A percentile compares a stretch with the other conserved stretches of the same genome.
phyloP scores from a whole-genome alignment of 2,329 filamentous ascomycete genomes.

The Fusarium pseudocircinatum region DNA sequence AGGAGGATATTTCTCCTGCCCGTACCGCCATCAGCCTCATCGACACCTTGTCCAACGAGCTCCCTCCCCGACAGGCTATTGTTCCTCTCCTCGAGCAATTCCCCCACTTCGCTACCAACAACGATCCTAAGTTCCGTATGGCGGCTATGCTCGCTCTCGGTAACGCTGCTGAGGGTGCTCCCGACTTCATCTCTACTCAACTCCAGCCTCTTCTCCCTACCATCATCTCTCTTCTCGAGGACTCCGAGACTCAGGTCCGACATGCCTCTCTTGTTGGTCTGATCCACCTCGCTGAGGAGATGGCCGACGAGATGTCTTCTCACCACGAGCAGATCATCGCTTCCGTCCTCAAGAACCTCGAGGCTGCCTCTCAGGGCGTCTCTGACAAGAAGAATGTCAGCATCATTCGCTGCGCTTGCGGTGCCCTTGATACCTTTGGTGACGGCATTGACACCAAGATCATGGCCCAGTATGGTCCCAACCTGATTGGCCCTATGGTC shows the following conservation, averaged over 20 bases:
- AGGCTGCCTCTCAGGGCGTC: constrained; percentile 76
- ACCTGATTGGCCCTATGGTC: constrained; percentile 86
- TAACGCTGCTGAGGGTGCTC: constrained; percentile 94
- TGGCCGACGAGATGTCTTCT: constrained; percentile 87
- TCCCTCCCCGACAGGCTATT: constrained; percentile 93
- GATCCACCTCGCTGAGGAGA: constrained; percentile 90
- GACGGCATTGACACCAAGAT: constrained; percentile 83
- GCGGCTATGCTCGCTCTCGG: constrained; percentile 92
- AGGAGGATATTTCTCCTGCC: constrained; percentile 83
- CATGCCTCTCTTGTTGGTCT: constrained; percentile 88
- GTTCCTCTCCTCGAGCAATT: constrained; percentile 91
- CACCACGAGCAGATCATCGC: constrained; percentile 88
- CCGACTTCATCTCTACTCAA: constrained; percentile 96
- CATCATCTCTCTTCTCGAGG: constrained; percentile 83
- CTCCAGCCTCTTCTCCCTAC: constrained; percentile 85
- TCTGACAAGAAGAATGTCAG: constrained; percentile 79
- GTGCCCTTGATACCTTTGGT: constrained; percentile 89
- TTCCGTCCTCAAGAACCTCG: constrained; percentile 86
- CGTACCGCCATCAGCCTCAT: constrained; percentile 86
- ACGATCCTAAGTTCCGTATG: constrained; percentile 82
- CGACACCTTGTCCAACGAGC: constrained; percentile 85
- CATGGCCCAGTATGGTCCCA: constrained; percentile 82
- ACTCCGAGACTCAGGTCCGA: constrained; percentile 84
- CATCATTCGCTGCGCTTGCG: constrained; percentile 89
- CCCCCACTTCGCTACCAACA: constrained; percentile 79